Conservation (phyloP, 2,329 filamentous ascomycete genomes). For the Colletotrichum sp. region DNA sequence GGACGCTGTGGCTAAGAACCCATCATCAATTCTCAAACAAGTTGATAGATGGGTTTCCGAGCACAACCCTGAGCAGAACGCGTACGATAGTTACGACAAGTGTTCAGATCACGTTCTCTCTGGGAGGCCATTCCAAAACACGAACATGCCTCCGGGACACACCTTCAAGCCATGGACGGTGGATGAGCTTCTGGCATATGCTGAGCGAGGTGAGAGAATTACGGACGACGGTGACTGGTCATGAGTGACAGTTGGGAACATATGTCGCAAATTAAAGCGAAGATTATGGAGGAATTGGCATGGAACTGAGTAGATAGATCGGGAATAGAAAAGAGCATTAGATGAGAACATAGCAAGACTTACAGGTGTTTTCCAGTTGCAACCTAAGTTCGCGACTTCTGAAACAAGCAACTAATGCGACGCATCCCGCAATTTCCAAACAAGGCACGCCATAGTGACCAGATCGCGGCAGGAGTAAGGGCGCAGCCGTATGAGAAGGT, state of each 20-base stretch:
- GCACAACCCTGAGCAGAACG: slow-evolving; percentile 34
- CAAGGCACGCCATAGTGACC: background rate
- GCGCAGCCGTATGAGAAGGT: background rate
- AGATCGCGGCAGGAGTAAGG: background rate
- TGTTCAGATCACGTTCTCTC: slow-evolving; percentile 25
- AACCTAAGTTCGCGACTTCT: background rate
- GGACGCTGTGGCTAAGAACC: slow-evolving; percentile 12
- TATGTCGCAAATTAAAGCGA: too few species aligned
- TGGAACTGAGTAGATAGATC: background rate
- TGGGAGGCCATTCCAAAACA: slow-evolving; percentile 30
- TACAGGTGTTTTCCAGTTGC: background rate
- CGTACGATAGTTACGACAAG: slow-evolving; percentile 28
- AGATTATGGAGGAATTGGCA: background rate
- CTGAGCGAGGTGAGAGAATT: background rate
- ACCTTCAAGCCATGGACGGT: slow-evolving; percentile 30
- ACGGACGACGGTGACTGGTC: background rate
- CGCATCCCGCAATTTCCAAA: background rate
- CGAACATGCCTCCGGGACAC: slow-evolving; percentile 30
- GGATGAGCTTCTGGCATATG: background rate
- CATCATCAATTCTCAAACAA: background rate
- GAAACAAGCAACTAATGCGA: background rate
- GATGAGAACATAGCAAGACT: background rate
- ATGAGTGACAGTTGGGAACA: background rate
- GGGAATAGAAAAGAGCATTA: background rate
- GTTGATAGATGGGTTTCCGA: slow-evolving; percentile 21